Evolutionary conservation across 2,329 filamentous ascomycete species (phyloP), one percentile per base, ranked within the genome.

Genomic region (Epichloe aotearoae): DNA sequence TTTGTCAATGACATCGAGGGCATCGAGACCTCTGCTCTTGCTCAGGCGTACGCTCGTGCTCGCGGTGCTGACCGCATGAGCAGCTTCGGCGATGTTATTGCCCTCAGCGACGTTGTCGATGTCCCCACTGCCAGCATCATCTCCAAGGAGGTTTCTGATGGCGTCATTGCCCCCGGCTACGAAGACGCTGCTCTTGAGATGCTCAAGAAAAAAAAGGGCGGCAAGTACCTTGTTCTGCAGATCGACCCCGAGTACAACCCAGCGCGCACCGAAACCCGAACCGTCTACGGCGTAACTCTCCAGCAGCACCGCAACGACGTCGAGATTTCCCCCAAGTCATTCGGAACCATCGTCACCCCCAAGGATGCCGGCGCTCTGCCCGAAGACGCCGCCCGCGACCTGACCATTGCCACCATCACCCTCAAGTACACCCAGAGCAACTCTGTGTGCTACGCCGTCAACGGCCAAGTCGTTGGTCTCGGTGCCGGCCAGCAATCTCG

Each of bases 361-460:
- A 94, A 95, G 74, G 82, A 88, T 60, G 76, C 81, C 48, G 70
- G 73, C 39, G 68, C 79, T 17, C 79, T 98, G 19, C 80, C 90
- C 39, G 88, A 93, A 62, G 77, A 80, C 51, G 93, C 93, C 49
- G 77, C 91, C 54, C 83, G 91, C 54, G 93, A 98, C 64, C 75
- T 98, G 57, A 90, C 91, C 30, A 85, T 98, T 45, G 93, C 93
- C 50, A 98, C 93, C 51, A 96, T 98, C 64, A 89, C 93, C 36
- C 78, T 97, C 61, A 98, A 98, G 74, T 98, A 95, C 75, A 98
- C 93, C 1, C 90, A 98, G 73, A 95, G 89, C 65, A 98, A 98
- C 80, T 96, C 90, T 26, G 93, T 98, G 56, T 97, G 91, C 79
- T 98, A 97, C 66, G 90, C 93, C 50, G 76, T 88, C 56, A 90